Percentiles rank a stretch among this genome's conserved stretches.
Conservation (phyloP, 495 filamentous ascomycete genomes). For the Chaetomium cochliodes region DNA sequence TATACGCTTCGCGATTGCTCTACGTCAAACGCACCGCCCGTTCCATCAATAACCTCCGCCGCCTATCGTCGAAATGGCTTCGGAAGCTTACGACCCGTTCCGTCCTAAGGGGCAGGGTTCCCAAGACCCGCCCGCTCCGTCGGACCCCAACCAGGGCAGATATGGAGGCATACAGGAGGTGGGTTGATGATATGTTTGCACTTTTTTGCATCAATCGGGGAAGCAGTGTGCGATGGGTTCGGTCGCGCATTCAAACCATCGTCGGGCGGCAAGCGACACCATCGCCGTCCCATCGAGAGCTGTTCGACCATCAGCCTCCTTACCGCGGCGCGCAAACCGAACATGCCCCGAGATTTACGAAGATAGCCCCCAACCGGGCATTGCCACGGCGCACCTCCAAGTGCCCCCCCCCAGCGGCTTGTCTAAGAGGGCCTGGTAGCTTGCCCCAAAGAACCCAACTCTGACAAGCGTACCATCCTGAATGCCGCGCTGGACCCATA, state of each 20-base stretch:
- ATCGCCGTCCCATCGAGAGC: not conserved
- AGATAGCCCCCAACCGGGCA: not conserved
- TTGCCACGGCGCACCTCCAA: not conserved
- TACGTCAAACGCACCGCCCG: not conserved
- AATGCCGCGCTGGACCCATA: not conserved
- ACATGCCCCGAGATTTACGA: not conserved
- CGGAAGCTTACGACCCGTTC: conserved; percentile 84
- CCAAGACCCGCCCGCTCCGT: conserved; percentile 32
- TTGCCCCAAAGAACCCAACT: not conserved
- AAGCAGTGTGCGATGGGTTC: conserved; percentile 1
- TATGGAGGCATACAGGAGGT: conserved; percentile 65
- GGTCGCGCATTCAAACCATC: not conserved
- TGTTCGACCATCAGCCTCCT: not conserved
- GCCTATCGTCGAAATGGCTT: conserved; percentile 52
- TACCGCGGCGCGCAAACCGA: not conserved
- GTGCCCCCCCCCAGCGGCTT: not conserved
- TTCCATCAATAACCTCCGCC: conserved; percentile 10
- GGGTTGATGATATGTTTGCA: conserved; percentile 46
- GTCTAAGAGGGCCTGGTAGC: not conserved
- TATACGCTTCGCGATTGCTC: not conserved
- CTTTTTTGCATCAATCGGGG: conserved; percentile 19
- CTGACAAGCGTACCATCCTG: no score
- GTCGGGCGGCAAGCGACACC: not conserved
- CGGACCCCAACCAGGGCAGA: conserved; percentile 34
- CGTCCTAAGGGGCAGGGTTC: conserved; percentile 64